Evolutionary conservation across 352 stramenopile species (phyloP).

Genomic region (Phytophthora quininea): DNA sequence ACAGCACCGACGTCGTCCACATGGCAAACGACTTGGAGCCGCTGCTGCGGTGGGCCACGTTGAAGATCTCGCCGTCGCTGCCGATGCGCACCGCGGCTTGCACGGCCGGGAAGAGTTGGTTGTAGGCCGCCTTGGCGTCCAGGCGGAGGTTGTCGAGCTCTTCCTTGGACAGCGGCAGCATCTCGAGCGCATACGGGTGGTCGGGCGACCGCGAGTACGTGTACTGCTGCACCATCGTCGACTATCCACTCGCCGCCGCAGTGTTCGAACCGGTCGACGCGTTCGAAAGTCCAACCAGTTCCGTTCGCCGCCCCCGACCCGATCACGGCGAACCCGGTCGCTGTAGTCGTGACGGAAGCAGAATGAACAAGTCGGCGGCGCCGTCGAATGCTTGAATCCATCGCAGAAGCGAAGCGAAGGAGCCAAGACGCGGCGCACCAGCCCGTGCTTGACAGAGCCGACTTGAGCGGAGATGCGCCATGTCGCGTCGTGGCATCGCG

Average conservation of each 20-base stretch:
- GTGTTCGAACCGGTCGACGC: background rate
- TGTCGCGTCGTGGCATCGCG: constrained; percentile 19
- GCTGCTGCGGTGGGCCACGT: constrained; percentile 38
- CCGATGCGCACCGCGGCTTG: constrained; percentile 43
- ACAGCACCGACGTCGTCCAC: constrained; percentile 58
- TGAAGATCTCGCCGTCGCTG: constrained; percentile 42
- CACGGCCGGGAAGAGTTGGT: constrained; percentile 45
- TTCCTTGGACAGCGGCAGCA: constrained; percentile 40
- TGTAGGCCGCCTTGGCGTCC: constrained; percentile 38
- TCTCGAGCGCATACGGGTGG: constrained; percentile 56
- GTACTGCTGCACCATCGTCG: constrained; percentile 39
- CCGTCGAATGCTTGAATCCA: too few relatives aligned
- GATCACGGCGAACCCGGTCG: constrained; percentile 6
- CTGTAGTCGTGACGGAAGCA: constrained; percentile 24
- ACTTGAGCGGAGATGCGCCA: constrained; percentile 25
- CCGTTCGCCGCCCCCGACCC: background rate
- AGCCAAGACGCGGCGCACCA: constrained; percentile 14
- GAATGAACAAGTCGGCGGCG: constrained; percentile 8
- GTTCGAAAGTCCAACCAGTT: too few relatives aligned
- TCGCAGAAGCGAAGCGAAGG: constrained; percentile 14
- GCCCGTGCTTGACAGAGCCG: constrained; percentile 10
- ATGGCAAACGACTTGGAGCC: constrained; percentile 59
- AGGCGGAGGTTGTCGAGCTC: constrained; percentile 37
- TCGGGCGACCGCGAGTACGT: constrained; percentile 52
- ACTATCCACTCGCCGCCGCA: background rate